Conservation (phyloP, 495 filamentous ascomycete genomes). For the Talaromyces borbonicus region DNA sequence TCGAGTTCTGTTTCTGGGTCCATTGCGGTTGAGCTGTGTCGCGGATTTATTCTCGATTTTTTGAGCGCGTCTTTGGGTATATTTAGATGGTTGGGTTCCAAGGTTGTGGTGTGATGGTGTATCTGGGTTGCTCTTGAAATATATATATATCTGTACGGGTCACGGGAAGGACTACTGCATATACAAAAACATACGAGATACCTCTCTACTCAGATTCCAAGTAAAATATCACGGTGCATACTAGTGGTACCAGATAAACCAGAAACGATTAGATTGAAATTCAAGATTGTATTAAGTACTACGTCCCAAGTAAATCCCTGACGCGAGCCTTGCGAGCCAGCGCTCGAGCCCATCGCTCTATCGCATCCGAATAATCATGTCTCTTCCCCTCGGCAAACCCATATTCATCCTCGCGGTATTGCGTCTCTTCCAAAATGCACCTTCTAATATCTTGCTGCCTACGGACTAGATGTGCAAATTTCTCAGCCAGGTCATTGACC, state of each 20-base stretch:
- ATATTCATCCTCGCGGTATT: conserved; percentile 31
- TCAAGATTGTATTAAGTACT: background rate
- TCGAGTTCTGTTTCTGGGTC: conserved; percentile 22
- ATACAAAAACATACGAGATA: background rate
- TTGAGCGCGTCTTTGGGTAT: no score
- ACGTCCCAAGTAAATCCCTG: conserved; percentile 15
- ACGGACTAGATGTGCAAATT: conserved; percentile 21
- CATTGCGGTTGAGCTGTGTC: background rate
- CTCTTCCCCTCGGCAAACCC: conserved; percentile 35
- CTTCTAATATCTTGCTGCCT: conserved; percentile 25
- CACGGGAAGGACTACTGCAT: background rate
- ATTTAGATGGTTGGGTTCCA: no score
- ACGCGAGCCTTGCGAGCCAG: conserved; percentile 33
- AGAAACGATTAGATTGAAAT: no score
- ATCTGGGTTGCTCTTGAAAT: background rate
- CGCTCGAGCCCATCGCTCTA: conserved; percentile 34
- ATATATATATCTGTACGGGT: background rate
- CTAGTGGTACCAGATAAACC: no score
- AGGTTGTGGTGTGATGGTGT: background rate
- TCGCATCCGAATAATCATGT: conserved; percentile 38
- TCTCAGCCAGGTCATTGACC: conserved; percentile 17
- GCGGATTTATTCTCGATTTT: background rate
- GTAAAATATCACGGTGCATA: background rate
- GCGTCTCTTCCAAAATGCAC: conserved; percentile 35
- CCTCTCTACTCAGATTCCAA: background rate